Evolutionary conservation across 1,284 basidiomycete genomes (phyloP), one percentile per base, ranked within the genome.

Genomic region (Tetrapyrgos nigripes): DNA sequence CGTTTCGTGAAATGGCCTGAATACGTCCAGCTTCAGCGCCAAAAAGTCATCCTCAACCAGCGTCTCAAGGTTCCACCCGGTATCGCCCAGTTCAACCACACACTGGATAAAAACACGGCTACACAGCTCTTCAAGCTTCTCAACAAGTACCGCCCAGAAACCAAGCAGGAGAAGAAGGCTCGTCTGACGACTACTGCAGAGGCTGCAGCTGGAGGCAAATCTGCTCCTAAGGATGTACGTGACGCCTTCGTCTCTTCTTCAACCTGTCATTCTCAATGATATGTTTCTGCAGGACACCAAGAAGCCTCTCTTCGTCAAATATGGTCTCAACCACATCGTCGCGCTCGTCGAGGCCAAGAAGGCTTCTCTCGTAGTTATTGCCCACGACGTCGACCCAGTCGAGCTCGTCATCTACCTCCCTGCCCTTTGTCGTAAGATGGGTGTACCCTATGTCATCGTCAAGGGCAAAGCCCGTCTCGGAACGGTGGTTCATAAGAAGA

Each of bases 1-100:
- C 94, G 96, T 76, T 98, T 98, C 81, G 94, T 98, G 81, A 98
- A 98, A 82, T 99, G 97, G 97, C 97, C 97, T 68, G 95, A 97
- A 83, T 99, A 99, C 75, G 90, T 99, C 69, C 94, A 95, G 74
- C 92, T 98, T 62, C 97, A 99, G 79, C 91, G 97, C 77, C 96
- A 98, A 81, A 97, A 97, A 84, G 95, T 98, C 73, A 97, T 99
- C 82, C 92, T 99, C 66, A 84, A 94, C 88, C 96, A 98, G 83
- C 95, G 97, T 73, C 86, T 99, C 70, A 99, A 99, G 89, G 96
- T 98, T 35, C 97, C 97, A 70, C 97, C 97, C 55, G 94, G 97
- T 70, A 97, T 99, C 71, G 94, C 95, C 56, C 97, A 99, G 81
- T 98, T 99, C 87, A 88, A 91, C 58, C 93, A 98, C 84, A 97